Evolutionary conservation across 768 basidiomycete species (phyloP), one percentile per base, ranked within the genome.

Genomic region (Scleroderma bovista): DNA sequence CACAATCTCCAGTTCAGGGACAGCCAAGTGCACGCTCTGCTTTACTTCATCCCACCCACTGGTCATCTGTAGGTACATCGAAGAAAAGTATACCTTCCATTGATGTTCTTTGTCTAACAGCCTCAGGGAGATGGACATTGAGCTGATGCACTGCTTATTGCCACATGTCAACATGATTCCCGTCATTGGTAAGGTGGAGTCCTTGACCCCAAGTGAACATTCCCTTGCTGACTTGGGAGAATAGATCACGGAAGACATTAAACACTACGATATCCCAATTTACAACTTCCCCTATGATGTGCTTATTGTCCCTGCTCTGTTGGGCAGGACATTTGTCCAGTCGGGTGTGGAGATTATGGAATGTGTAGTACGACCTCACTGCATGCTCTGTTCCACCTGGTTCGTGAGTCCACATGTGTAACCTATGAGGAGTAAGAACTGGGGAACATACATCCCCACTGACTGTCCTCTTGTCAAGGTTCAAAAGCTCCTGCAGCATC

Each of bases 261-360:
- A 97, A 62, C 81, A 98, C 74, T 97, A 97, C 63, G 86, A 88
- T 57, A 98, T 98, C 59, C 96, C 96, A 5, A 87, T 98, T 36
- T 98, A 98, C 77, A 98, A 98, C 74, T 99, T 99, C 79, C 96
- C 96, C 0, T 99, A 97, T 66, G 96, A 98, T 58, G 86, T 94
- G n/a, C n/a, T n/a, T n/a, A n/a, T n/a, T n/a, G n/a, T n/a, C n/a
- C n/a, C n/a, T n/a, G n/a, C n/a, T n/a, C n/a, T n/a, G n/a, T n/a
- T n/a, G n/a, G n/a, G n/a, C n/a, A n/a, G n/a, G n/a, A n/a, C n/a
- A n/a, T n/a, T n/a, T n/a, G n/a, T n/a, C n/a, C n/a, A n/a, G n/a
- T n/a, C n/a, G n/a, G n/a, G n/a, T n/a, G 78, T n/a, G n/a, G n/a
- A n/a, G n/a, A n/a, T n/a, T n/a, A n/a, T n/a, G n/a, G n/a, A n/a